These are phyloP conservation scores for Penicillium sp. DNA, from an alignment of 2,329 filamentous ascomycete genomes.

Conservation along the genomic window DNA sequence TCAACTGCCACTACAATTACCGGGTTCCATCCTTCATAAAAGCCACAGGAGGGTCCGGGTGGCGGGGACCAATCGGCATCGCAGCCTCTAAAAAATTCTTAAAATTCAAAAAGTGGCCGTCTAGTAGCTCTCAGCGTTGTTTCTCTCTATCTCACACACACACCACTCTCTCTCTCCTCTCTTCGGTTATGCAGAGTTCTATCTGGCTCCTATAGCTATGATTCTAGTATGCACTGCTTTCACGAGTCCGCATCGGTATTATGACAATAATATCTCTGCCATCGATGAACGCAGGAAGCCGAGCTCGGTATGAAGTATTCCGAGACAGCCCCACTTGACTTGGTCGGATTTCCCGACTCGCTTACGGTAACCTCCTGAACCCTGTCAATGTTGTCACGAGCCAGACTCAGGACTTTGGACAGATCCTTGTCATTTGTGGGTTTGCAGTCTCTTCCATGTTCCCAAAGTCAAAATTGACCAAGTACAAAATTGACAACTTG, in stretches of 20 bases:
- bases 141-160: background rate
- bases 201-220: background rate
- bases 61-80: background rate
- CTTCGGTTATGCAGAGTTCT: background rate
- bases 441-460: background rate
- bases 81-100: background rate
- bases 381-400: background rate
- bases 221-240: rapidly evolving
- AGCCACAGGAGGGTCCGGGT: background rate
- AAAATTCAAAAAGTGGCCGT: background rate
- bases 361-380: background rate
- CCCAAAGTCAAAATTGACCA: background rate
- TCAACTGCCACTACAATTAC: background rate
- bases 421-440: background rate
- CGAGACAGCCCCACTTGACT: background rate
- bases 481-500: no score
- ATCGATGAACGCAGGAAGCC: background rate
- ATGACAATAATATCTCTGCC: background rate
- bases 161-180: no score
- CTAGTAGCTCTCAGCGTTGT: background rate
- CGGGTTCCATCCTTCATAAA: background rate
- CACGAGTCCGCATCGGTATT: background rate
- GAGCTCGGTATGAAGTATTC: background rate
- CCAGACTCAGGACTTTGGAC: background rate
- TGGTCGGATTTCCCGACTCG: background rate